phyloP scores from a whole-genome alignment of 345 rosid genomes.

The Rhodamnia argentea region DNA sequence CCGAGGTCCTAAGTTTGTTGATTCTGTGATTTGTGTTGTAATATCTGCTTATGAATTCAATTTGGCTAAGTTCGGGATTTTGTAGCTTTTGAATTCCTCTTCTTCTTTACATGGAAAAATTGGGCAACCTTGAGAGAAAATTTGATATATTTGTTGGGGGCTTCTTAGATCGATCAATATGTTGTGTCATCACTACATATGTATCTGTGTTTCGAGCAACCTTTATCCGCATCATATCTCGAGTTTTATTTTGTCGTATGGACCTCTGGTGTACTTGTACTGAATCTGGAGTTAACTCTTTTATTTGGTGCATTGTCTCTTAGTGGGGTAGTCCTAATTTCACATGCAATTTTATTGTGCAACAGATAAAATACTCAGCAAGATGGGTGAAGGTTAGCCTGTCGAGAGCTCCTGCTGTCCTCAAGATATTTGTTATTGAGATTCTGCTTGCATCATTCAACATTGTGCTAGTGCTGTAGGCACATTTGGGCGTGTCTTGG shows the following conservation, averaged over 20 bases:
- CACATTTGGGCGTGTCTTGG: conserved; percentile 69
- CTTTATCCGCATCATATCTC: not conserved
- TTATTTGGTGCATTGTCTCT: not conserved
- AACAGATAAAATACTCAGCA: conserved; percentile 53
- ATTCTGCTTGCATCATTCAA: not conserved
- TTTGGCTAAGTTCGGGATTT: not conserved
- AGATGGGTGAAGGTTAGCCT: conserved; percentile 55
- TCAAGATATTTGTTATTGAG: not conserved
- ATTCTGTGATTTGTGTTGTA: not conserved
- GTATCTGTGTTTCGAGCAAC: not conserved
- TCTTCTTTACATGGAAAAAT: not conserved
- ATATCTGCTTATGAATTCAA: not conserved
- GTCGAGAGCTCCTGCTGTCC: not conserved
- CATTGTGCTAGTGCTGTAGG: conserved; percentile 25
- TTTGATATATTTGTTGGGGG: not conserved
- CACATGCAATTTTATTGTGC: not conserved
- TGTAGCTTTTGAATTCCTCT: not conserved
- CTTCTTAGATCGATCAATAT: not conserved
- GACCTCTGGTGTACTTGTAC: not conserved
- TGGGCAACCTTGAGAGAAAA: not conserved
- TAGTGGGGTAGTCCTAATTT: not conserved
- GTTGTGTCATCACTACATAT: not conserved
- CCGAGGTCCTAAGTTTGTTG: not conserved
- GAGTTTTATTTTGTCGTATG: not conserved
- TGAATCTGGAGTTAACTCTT: not conserved